Evolutionary conservation across 2,329 filamentous ascomycete species (phyloP), one percentile per base, ranked within the genome.

Genomic region (Phaeophleospora eucalypticola): DNA sequence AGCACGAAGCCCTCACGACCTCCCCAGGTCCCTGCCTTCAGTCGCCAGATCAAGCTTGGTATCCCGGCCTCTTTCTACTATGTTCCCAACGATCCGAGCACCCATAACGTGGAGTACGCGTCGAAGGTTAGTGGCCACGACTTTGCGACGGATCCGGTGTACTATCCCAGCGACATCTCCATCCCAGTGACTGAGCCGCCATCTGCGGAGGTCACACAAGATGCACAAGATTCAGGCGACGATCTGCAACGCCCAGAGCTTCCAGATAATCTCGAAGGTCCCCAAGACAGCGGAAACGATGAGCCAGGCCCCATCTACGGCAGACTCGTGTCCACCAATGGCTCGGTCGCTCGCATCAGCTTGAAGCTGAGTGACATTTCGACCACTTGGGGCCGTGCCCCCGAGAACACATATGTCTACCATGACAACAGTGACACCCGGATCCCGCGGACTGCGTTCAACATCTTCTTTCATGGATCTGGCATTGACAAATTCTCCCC

Each of bases 331-430:
- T 83, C 84, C 0, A 76, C 83, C 0, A 59, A 76, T 0, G 81
- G 80, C 12, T 95, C 89, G 0, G 76, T 80, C 49, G 72, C 86
- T 4, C 70, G 76, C 1, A 76, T 87, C 18, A 79, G 77, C 0
- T 73, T 94, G 24, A 76, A 77, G 27, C 71, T 96, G 12, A 80
- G 81, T 9, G 82, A 3, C 69, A 87, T 55, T n/a, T n/a, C n/a
- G n/a, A 81, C 84, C 0, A 85, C 83, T 0, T 97, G 89, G 82
- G 91, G 91, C 21, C 82, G 91, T 19, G 79, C 80, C 0, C 71
- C 69, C 1, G 73, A 77, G 16, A 90, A 89, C 58, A 91, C 85
- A 0, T 68, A 83, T 21, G 72, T 83, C 2, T 87, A 89, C 59
- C 68, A 77, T 1, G 72, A 83, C 39, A 70, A 67, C 21, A 69